phyloP scores from a whole-genome alignment of 2,329 filamentous ascomycete species.

The Fusarium vanettenii region DNA sequence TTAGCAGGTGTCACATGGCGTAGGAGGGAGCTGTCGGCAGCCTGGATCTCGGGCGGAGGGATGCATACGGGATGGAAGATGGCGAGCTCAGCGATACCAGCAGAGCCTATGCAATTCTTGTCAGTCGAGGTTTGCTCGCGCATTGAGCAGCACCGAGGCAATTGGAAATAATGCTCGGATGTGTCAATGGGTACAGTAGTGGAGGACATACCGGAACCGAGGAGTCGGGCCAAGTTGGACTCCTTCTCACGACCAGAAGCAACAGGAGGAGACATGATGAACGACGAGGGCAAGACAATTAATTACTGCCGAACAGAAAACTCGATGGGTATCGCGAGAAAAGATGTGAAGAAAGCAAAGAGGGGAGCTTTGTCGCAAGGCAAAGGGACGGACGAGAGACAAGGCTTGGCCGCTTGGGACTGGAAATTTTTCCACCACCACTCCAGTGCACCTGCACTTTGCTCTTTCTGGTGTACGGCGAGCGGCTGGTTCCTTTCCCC shows the following conservation, averaged over 20 bases:
- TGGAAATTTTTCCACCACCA: slow-evolving; percentile 42
- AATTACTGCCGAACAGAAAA: slow-evolving; percentile 7
- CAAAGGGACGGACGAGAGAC: slow-evolving; percentile 4
- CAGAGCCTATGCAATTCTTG: slow-evolving; percentile 72
- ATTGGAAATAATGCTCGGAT: slow-evolving; percentile 1
- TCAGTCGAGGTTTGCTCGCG: slow-evolving; percentile 28
- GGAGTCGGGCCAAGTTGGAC: slow-evolving; percentile 86
- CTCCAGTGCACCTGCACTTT: slow-evolving; percentile 32
- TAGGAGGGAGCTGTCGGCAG: slow-evolving; percentile 4
- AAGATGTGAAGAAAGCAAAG: slow-evolving; percentile 1
- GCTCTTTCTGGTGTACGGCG: slow-evolving; percentile 27
- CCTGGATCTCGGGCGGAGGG: slow-evolving; percentile 18
- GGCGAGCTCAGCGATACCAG: slow-evolving; percentile 91
- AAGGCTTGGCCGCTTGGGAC: slow-evolving; percentile 15
- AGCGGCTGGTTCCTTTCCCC: slow-evolving; percentile 25
- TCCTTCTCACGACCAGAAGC: slow-evolving; percentile 74
- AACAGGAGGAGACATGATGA: slow-evolving; percentile 69
- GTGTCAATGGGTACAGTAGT: slow-evolving; percentile 12
- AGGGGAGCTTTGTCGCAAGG: slow-evolving; percentile 25
- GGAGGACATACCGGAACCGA: slow-evolving; percentile 81
- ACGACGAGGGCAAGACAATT: neutral
- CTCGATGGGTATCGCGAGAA: slow-evolving; percentile 12
- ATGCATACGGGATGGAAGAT: slow-evolving; percentile 86
- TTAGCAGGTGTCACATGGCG: slow-evolving; percentile 31
- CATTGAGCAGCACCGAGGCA: neutral